Conservation (phyloP, 208 protist genomes). For the Crithidia acanthocephali region DNA sequence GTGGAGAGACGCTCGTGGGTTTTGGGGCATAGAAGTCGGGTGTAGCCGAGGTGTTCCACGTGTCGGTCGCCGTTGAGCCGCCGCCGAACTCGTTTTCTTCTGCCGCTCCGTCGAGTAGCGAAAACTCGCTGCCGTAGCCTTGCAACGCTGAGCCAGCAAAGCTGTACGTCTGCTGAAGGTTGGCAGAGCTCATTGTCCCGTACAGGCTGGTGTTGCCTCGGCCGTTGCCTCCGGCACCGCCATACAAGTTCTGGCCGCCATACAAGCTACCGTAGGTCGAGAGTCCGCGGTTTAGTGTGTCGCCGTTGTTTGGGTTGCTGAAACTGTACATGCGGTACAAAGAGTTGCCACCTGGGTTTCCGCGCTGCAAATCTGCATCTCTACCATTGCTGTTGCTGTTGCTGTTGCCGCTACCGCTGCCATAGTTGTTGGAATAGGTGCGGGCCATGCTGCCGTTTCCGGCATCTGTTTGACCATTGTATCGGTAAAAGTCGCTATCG, state of each 20-base stretch:
- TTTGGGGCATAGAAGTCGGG: background rate
- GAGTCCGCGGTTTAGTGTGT: background rate
- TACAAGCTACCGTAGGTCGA: constrained; percentile 11
- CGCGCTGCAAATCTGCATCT: background rate
- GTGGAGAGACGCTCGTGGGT: background rate
- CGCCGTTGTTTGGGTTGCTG: background rate
- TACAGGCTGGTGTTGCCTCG: constrained; percentile 2
- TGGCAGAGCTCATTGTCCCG: constrained; percentile 6
- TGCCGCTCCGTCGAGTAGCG: background rate
- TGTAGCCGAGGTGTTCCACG: background rate
- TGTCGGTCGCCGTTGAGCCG: background rate
- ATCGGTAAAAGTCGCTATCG: background rate
- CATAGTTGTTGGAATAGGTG: background rate
- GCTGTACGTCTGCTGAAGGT: constrained; percentile 10
- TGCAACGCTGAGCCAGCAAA: constrained; percentile 7
- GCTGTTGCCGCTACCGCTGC: background rate
- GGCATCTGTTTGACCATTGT: background rate
- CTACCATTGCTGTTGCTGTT: background rate
- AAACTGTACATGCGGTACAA: constrained; percentile 21
- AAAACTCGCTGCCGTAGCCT: constrained; percentile 6
- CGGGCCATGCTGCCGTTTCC: background rate
- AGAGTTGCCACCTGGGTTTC: background rate
- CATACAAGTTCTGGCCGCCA: constrained; percentile 9
- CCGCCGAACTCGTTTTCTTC: constrained; percentile 14
- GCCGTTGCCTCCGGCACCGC: background rate